Evolutionary conservation across 768 basidiomycete species (phyloP).

Genomic region (Sarcomyxa edulis): DNA sequence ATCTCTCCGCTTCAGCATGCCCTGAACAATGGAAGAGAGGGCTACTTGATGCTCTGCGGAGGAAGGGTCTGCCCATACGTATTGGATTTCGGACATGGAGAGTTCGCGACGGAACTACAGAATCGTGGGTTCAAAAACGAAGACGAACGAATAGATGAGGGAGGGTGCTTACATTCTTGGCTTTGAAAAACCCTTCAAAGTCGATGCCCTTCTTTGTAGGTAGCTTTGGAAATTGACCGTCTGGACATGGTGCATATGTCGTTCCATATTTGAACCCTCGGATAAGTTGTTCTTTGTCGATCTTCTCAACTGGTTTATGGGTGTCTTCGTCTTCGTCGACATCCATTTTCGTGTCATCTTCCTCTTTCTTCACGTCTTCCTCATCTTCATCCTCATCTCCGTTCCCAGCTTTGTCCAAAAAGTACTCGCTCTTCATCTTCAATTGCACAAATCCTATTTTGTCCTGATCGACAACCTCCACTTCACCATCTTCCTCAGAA

Average conservation of each 20-base stretch:
- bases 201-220: slow-evolving; percentile 83
- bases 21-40: slow-evolving; percentile 82
- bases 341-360: slow-evolving; percentile 38
- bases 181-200: slow-evolving; percentile 77
- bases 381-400: slow-evolving; percentile 28
- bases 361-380: slow-evolving; percentile 24
- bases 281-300: slow-evolving; percentile 77
- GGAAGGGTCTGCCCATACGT: slow-evolving; percentile 72
- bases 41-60: slow-evolving; percentile 73
- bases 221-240: slow-evolving; percentile 74
- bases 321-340: slow-evolving; percentile 30
- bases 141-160: neutral
- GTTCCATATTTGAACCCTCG: slow-evolving; percentile 88
- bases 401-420: slow-evolving; percentile 39
- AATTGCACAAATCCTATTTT: slow-evolving; percentile 35
- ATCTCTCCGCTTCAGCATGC: slow-evolving; percentile 57
- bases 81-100: slow-evolving; percentile 80
- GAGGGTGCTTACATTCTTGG: slow-evolving; percentile 46
- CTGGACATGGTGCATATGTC: slow-evolving; percentile 81
- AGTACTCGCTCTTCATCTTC: slow-evolving; percentile 51
- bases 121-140: slow-evolving; percentile 4
- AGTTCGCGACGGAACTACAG: slow-evolving; percentile 76
- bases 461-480: slow-evolving; percentile 29
- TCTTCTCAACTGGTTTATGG: slow-evolving; percentile 38
- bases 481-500: slow-evolving; percentile 25